Evolutionary conservation across 352 stramenopile species (phyloP), one percentile per base, ranked within the genome.

Genomic region (Pythium biforme): DNA sequence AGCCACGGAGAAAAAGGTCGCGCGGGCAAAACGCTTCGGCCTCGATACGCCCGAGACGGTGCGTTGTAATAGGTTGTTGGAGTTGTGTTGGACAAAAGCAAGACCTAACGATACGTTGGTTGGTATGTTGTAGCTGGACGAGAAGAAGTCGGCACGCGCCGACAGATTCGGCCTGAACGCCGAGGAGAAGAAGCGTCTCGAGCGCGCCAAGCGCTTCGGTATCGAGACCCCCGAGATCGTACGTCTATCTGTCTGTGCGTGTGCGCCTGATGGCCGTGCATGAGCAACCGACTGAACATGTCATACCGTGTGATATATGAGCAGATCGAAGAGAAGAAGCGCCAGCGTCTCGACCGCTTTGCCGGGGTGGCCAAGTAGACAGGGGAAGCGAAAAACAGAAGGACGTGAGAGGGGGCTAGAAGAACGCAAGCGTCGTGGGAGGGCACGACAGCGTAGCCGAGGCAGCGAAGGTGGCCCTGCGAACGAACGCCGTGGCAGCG

Each of bases 131-230:
- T 11, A 95, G 86, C 59, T 95, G 62, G 77, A 89, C n/a, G 74
- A 86, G 64, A 94, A 94, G 72, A 94, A 94, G 62, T 66, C 78
- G 26, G 83, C 80, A 34, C 84, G 86, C 10, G 83, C 82, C 4
- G 83, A 94, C 47, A 82, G 86, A 56, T 95, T 95, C 53, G 86
- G 86, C 10, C 63, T 95, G 27, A 95, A 93, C 40, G 84, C 70
- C 20, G 84, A 95, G 56, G 73, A 85, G 51, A 92, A 94, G 59
- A 78, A 80, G 49, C 84, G 83, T 57, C 69, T 95, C 51, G 81
- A 95, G 27, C 86, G 86, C 26, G 86, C 86, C 43, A 90, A 93
- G 70, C 84, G 86, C 55, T 95, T 95, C 59, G 81, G 83, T 15
- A 70, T 95, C 19, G 84, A 94, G 71, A 94, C 81, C 2, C 74